phyloP scores from a whole-genome alignment of 768 basidiomycete genomes.

The Leucogyrophana mollusca region DNA sequence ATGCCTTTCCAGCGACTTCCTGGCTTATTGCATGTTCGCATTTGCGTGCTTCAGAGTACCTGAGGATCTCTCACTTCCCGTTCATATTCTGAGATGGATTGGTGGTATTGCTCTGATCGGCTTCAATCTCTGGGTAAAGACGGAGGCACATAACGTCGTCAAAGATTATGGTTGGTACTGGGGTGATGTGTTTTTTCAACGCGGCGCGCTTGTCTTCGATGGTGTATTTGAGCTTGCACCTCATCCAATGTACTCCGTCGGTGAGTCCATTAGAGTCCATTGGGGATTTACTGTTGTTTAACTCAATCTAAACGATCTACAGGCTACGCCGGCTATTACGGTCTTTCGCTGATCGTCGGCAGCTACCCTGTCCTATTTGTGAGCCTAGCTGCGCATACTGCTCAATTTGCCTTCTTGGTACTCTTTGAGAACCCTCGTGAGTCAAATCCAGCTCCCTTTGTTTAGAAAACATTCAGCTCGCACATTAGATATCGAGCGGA shows the following conservation, averaged over 20 bases:
- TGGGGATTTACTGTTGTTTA: neutral
- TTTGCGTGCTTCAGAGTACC: constrained; percentile 91
- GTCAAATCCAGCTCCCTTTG: constrained; percentile 27
- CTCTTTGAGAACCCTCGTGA: constrained; percentile 97
- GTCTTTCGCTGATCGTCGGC: constrained; percentile 85
- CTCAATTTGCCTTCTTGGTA: constrained; percentile 94
- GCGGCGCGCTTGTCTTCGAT: constrained; percentile 93
- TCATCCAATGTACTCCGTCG: constrained; percentile 95
- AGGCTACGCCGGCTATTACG: constrained; percentile 99
- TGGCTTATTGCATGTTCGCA: constrained; percentile 94
- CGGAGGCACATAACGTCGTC: constrained; percentile 95
- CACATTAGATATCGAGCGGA: constrained; percentile 79
- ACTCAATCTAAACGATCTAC: neutral
- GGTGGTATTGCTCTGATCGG: constrained; percentile 81
- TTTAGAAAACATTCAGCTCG: constrained; percentile 6
- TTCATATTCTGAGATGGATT: constrained; percentile 88
- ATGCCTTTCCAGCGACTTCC: constrained; percentile 68
- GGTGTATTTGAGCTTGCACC: constrained; percentile 95
- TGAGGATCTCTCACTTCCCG: constrained; percentile 62
- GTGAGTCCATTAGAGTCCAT: constrained; percentile 32
- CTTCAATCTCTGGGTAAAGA: constrained; percentile 99
- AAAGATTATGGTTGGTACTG: constrained; percentile 99
- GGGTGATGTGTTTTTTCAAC: constrained; percentile 92
- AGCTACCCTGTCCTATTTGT: constrained; percentile 91
- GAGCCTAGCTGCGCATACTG: constrained; percentile 91